Evolutionary conservation across 192 early-diverging fungal species (phyloP).

Genomic region (Gonapodya prolifera): DNA sequence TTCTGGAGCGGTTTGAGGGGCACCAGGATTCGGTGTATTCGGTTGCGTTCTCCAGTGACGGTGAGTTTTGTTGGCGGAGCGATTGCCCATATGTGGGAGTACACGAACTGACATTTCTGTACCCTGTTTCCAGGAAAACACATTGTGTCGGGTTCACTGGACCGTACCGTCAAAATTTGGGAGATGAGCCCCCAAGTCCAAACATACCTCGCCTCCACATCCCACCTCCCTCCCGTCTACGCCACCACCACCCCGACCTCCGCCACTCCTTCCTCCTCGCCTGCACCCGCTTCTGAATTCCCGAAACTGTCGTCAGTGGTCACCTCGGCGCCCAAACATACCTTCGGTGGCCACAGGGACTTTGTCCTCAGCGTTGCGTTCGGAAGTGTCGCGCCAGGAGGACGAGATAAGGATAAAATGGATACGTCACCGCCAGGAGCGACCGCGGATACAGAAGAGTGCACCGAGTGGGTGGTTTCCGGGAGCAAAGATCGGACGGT

Average conservation of each 20-base stretch:
- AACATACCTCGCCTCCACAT: constrained; percentile 14
- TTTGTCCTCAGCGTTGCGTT: constrained; percentile 94
- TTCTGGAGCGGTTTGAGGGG: constrained; percentile 81
- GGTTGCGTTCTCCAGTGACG: constrained; percentile 89
- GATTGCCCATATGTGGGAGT: no score
- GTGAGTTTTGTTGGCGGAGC: no score
- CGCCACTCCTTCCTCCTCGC: no score
- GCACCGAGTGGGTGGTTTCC: constrained; percentile 70
- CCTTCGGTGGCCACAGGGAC: constrained; percentile 68
- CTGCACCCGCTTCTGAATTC: constrained; percentile 1
- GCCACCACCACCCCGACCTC: background rate
- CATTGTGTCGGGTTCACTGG: constrained; percentile 81
- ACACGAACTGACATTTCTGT: no score
- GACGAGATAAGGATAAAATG: no score
- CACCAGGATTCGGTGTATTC: constrained; percentile 94
- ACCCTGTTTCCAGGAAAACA: no score
- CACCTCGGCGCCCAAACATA: constrained; percentile 29
- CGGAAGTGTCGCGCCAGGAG: no score
- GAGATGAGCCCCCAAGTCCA: constrained; percentile 41
- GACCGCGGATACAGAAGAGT: background rate
- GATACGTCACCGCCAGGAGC: background rate
- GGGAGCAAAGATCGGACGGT: constrained; percentile 87
- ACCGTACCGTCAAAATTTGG: constrained; percentile 88
- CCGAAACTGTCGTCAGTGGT: constrained; percentile 13
- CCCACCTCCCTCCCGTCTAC: background rate